Evolutionary conservation across 2,329 filamentous ascomycete species (phyloP).

Genomic region (Fusarium veterinarium): DNA sequence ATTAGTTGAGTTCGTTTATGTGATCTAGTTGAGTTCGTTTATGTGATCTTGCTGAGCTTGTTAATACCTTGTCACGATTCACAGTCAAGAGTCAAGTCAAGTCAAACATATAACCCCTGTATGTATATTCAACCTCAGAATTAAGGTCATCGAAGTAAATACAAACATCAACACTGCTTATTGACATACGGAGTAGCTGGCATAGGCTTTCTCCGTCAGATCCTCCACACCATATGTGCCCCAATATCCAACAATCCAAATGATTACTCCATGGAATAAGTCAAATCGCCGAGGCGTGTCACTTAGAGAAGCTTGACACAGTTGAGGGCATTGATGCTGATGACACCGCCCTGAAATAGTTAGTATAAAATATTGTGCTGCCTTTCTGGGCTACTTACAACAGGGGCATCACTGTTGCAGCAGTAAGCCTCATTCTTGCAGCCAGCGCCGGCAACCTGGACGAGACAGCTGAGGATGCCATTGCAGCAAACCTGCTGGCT

Average conservation of each 20-base stretch:
- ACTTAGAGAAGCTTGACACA: background rate
- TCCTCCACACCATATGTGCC: background rate
- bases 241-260: background rate
- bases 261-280: background rate
- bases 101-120: background rate
- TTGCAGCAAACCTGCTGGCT: constrained; percentile 23
- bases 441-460: too few species aligned
- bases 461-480: background rate
- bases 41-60: background rate
- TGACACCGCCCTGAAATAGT: too few species aligned
- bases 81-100: background rate
- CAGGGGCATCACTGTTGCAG: background rate
- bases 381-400: background rate
- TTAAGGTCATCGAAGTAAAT: constrained; percentile 2
- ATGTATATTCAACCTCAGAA: background rate
- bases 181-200: constrained; percentile 4
- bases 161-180: background rate
- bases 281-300: background rate
- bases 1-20: background rate
- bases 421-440: too few species aligned
- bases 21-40: background rate
- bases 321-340: too few species aligned
- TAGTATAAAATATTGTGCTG: fast-evolving
- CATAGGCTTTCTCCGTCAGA: constrained; percentile 5
- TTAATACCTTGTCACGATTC: background rate